Conservation (phyloP, 2,329 filamentous ascomycete genomes). For the Aspergillus amoenus region DNA sequence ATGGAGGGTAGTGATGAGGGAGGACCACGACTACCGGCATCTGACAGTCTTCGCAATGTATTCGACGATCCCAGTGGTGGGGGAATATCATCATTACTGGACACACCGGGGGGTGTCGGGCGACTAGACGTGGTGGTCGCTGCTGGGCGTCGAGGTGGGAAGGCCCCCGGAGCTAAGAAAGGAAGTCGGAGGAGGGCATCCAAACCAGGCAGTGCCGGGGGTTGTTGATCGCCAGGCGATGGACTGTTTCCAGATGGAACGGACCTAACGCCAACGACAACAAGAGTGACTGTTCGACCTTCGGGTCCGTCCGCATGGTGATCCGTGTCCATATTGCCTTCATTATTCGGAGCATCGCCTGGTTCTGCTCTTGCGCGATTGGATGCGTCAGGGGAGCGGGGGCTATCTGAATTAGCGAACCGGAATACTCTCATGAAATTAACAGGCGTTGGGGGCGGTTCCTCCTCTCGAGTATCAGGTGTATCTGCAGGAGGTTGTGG, state of each 20-base stretch:
- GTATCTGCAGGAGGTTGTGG: slow-evolving; percentile 44
- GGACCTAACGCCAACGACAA: slow-evolving; percentile 68
- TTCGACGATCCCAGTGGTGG: slow-evolving; percentile 49
- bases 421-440: slow-evolving; percentile 70
- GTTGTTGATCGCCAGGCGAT: slow-evolving; percentile 46
- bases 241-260: slow-evolving; percentile 56
- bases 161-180: slow-evolving; percentile 44
- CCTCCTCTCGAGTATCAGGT: slow-evolving; percentile 33
- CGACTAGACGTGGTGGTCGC: slow-evolving; percentile 55
- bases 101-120: slow-evolving; percentile 53
- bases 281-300: slow-evolving; percentile 65
- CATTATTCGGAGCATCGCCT: slow-evolving; percentile 23
- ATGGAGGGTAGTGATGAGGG: slow-evolving; percentile 43
- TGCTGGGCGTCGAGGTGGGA: slow-evolving; percentile 53
- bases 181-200: slow-evolving; percentile 49
- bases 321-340: slow-evolving; percentile 41
- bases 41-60: slow-evolving; percentile 32
- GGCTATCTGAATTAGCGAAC: slow-evolving; percentile 56
- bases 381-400: slow-evolving; percentile 22
- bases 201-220: slow-evolving; percentile 40
- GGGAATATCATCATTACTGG: slow-evolving; percentile 53
- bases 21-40: slow-evolving; percentile 28
- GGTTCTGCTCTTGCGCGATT: slow-evolving; percentile 25
- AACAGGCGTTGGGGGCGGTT: slow-evolving; percentile 54
- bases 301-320: slow-evolving; percentile 43